Base-by-base conservation (phyloP, 2,329 filamentous ascomycete genomes). In the Hirsutella minnesotensis region DNA sequence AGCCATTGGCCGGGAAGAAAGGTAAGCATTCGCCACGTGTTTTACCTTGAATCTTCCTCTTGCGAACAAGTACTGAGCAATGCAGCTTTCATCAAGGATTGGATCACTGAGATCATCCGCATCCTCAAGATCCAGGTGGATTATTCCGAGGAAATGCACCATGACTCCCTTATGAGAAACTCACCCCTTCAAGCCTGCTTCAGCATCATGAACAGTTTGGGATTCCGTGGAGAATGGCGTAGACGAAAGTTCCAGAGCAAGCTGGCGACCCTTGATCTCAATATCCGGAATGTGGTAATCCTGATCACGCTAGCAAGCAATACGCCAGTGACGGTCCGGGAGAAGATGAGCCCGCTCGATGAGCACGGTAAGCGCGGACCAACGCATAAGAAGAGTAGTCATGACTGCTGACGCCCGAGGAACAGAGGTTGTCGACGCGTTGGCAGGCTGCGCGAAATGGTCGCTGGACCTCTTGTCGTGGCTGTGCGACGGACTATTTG, bases 371-470 rank as follows among this genome's bases (percentile, higher is more conserved):
- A 46, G 63, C 47, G 18, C 13, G 33, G 31, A 20, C n/a, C 21
- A 10, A 9, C 12, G 10, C 18, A 18, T 10, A 24, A 16, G 12
- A 22, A 20, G 24, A 8, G 5, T 8, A n/a, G 24, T n/a, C n/a
- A n/a, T n/a, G n/a, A n/a, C 22, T 38, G 38, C 42, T 21, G 10
- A 22, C 43, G 24, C 7, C 12, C 12, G 24, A 12, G 24, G 12
- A 27, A 7, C 42, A 79, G 86, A 90, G 56, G 77, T 86, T 12
- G 75, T 90, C 2, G 76, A 80, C 34, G 76, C 81, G 37, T 66
- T 94, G 10, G 74, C 81, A 5, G 85, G 86, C 19, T 83, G 87
- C 43, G 77, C 83, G 4, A 81, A 76, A 55, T 95, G 89, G 89
- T 77, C 77, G 1, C 69, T 88, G 30, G 82, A 90, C 46, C 67